Conservation (phyloP, 2,329 filamentous ascomycete genomes). For the Aspergillus sp. region DNA sequence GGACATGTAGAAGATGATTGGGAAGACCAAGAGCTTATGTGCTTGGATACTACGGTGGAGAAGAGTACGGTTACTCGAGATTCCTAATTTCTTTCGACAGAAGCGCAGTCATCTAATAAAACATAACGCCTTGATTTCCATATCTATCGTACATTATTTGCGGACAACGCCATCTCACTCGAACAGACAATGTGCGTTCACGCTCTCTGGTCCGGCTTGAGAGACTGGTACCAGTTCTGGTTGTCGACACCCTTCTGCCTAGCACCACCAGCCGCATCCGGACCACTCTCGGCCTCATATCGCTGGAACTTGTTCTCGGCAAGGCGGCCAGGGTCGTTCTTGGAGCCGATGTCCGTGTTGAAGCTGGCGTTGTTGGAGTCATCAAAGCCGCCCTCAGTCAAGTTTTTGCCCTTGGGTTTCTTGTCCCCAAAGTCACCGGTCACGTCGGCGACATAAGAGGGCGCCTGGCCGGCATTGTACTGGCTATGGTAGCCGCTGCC, state of each 20-base stretch:
- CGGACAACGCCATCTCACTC: no score
- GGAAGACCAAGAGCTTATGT: background rate
- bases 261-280: slow-evolving; percentile 23
- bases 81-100: background rate
- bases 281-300: slow-evolving; percentile 27
- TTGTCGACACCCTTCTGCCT: slow-evolving; percentile 26
- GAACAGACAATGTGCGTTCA: slow-evolving; percentile 11
- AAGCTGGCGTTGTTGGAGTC: slow-evolving; percentile 51
- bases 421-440: slow-evolving; percentile 28
- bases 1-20: slow-evolving; percentile 2
- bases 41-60: background rate
- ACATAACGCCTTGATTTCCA: no score
- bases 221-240: slow-evolving; percentile 20
- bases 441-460: slow-evolving; percentile 39
- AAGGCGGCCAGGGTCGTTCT: slow-evolving; percentile 55
- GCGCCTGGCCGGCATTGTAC: slow-evolving; percentile 31
- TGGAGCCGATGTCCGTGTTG: slow-evolving; percentile 51
- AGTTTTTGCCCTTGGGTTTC: slow-evolving; percentile 53
- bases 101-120: background rate
- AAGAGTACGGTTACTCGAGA: background rate
- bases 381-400: slow-evolving; percentile 49
- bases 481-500: slow-evolving; percentile 27
- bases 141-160: no score
- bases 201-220: slow-evolving; percentile 30
- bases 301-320: slow-evolving; percentile 42